Evolutionary conservation across 352 stramenopile species (phyloP), one percentile per base, ranked within the genome.

Genomic region (Globisporangium uncinulatum): DNA sequence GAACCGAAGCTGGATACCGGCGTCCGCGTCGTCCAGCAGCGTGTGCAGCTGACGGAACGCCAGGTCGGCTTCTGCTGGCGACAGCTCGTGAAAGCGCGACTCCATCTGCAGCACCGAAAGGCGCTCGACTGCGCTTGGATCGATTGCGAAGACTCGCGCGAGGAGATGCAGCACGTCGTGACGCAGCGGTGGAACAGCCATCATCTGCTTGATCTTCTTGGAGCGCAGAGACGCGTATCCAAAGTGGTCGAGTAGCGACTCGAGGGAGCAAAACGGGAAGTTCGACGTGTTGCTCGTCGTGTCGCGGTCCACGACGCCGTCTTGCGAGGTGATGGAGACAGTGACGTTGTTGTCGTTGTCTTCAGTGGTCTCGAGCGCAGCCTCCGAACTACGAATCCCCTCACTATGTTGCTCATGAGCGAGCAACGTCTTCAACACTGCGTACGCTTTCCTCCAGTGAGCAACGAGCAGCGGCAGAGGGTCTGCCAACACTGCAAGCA

Each of bases 191-290:
- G 56, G 39, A 6, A 74, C 55, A 3, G 64, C 54, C 4, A 73
- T 56, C 45, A 63, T 51, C n/a, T 64, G 47, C 51, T 71, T 73
- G 29, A 59, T 60, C 51, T 75, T 75, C 56, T 73, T 75, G 11
- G 60, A 44, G 1, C 54, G 44, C 24, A 63, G 36, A 2, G 65
- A 73, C 0, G 59, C 57, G 50, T 68, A 68, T 0, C 65, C 65
- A 34, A 61, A 75, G 53, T 75, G 65, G 39, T 75, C 68, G 10
- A 75, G 62, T 10, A 75, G 65, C 20, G 56, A 70, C 41, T 75
- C 68, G n/a, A 73, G 55, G 49, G 61, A 63, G 14, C 52, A 57
- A 29, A 73, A 70, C 1, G 68, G 68, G 47, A 73, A 54, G 58
- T 59, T 15, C 36, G 51, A 56, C 51, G 17, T n/a, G 41, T 57